phyloP scores from a whole-genome alignment of 768 basidiomycete genomes.

The Rhizopogon vesiculosus region DNA sequence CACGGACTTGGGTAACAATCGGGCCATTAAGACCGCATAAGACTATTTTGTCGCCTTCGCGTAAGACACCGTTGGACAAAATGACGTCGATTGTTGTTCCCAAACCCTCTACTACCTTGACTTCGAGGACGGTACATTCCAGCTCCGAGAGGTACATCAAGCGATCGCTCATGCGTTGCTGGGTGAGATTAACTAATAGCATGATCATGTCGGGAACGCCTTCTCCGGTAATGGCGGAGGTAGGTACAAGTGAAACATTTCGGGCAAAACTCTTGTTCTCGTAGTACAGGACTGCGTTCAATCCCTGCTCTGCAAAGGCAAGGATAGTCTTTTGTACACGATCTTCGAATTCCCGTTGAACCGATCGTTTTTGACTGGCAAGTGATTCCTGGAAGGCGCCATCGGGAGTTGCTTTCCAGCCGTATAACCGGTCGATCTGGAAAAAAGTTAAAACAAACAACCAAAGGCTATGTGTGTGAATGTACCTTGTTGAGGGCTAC shows the following conservation, averaged over 20 bases:
- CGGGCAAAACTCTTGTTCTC: conserved; percentile 94
- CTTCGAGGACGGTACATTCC: conserved; percentile 97
- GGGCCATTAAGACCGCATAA: conserved; percentile 97
- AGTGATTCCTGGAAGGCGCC: conserved; percentile 91
- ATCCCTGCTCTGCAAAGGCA: conserved; percentile 96
- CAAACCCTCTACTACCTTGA: conserved; percentile 96
- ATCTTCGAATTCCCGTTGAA: conserved; percentile 90
- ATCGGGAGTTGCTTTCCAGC: conserved; percentile 89
- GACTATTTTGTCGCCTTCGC: conserved; percentile 91
- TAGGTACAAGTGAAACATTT: conserved; percentile 95
- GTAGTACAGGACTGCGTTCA: conserved; percentile 94
- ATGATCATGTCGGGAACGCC: conserved; percentile 99
- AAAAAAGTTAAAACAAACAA: conserved; percentile 6
- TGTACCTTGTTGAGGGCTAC: conserved; percentile 93
- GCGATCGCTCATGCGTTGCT: conserved; percentile 95
- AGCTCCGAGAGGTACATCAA: conserved; percentile 98
- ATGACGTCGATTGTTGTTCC: conserved; percentile 98
- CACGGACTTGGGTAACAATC: conserved; percentile 92
- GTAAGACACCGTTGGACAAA: conserved; percentile 88
- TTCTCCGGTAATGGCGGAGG: conserved; percentile 97
- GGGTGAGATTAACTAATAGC: conserved; percentile 94
- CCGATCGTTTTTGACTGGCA: conserved; percentile 69
- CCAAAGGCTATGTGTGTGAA: not conserved
- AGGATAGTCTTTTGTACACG: conserved; percentile 80
- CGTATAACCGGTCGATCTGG: conserved; percentile 98